A percentile compares a stretch with the other conserved stretches of the same genome.
Evolutionary conservation across 2,329 filamentous ascomycete species (phyloP).

Genomic region (Fusarium mangiferae): DNA sequence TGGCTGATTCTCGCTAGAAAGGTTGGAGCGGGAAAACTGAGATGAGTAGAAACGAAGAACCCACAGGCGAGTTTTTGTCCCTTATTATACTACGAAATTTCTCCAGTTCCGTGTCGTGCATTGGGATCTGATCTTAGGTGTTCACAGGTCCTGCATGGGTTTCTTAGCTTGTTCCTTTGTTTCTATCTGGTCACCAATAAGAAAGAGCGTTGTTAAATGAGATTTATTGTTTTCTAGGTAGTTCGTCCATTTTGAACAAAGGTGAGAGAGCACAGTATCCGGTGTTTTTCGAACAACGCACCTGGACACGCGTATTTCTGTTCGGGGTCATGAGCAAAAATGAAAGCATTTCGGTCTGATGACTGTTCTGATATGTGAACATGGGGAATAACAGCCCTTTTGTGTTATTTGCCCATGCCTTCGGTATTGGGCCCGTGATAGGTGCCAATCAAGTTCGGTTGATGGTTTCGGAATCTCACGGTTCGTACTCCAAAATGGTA

Average conservation of each 20-base stretch:
- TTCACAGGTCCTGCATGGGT: too few species aligned
- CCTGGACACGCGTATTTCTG: not conserved
- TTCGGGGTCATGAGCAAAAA: fast-evolving
- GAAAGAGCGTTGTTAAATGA: not conserved
- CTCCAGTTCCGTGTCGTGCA: not conserved
- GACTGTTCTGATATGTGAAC: not conserved
- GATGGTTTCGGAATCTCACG: not conserved
- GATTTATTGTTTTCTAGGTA: not conserved
- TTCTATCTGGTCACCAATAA: not conserved
- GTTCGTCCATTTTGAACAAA: not conserved
- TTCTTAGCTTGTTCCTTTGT: not conserved
- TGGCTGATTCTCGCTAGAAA: too few species aligned
- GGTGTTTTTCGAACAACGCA: not conserved
- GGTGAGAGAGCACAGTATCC: not conserved
- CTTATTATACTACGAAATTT: not conserved
- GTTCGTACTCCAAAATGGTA: not conserved
- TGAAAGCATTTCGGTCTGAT: not conserved
- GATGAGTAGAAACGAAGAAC: not conserved
- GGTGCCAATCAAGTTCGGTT: not conserved
- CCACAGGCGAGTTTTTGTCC: too few species aligned
- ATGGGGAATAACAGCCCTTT: too few species aligned
- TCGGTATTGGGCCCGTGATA: fast-evolving
- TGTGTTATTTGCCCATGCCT: not conserved
- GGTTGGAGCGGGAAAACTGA: not conserved
- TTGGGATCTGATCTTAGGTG: not conserved